These are phyloP conservation scores for Lepiota brunneoincarnata DNA, from an alignment of 768 basidiomycete genomes.

Conservation along the genomic window DNA sequence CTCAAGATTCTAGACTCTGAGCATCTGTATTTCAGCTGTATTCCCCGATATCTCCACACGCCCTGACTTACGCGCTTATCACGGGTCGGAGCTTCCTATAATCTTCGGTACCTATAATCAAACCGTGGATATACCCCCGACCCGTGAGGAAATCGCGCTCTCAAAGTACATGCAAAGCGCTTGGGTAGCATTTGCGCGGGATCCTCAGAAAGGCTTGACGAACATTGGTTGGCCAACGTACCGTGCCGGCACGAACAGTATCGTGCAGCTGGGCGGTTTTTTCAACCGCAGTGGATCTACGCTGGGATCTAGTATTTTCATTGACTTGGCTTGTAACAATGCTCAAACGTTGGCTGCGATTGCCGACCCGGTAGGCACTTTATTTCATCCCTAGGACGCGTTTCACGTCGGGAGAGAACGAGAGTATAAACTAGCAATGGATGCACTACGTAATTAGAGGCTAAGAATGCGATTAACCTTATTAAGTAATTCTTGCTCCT, in stretches of 20 bases:
- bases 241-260: conserved; percentile 14
- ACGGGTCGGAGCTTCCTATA: conserved; percentile 36
- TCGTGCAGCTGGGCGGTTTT: conserved; percentile 20
- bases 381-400: neutral
- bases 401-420: too few species aligned
- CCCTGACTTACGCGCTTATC: conserved; percentile 32
- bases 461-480: conserved; percentile 19
- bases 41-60: conserved; percentile 32
- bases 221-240: conserved; percentile 21
- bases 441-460: neutral
- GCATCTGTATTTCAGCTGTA: conserved; percentile 18
- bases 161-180: conserved; percentile 33
- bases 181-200: conserved; percentile 40
- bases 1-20: neutral
- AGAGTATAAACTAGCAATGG: too few species aligned
- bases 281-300: conserved; percentile 15
- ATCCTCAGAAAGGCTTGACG: conserved; percentile 28
- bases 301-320: conserved; percentile 3
- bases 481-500: conserved; percentile 11
- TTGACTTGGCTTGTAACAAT: conserved; percentile 7
- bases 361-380: neutral
- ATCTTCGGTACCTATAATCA: conserved; percentile 34
- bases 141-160: conserved; percentile 24
- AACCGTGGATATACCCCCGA: conserved; percentile 20
- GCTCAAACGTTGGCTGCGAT: neutral